Conservation (phyloP, 1,284 basidiomycete species). For the Papiliotrema laurentii region DNA sequence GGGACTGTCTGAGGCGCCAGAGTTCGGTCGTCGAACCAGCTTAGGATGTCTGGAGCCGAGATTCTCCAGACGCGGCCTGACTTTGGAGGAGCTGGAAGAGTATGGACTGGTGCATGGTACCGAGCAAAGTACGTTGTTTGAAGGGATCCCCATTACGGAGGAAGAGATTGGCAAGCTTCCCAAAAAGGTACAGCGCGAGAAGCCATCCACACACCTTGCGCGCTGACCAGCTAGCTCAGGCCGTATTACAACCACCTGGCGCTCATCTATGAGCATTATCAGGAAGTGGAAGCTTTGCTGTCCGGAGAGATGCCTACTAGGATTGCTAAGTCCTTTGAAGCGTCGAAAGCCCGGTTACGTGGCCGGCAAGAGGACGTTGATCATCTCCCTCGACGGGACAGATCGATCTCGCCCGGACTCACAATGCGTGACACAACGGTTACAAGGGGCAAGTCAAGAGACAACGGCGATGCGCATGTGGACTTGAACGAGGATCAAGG, state of each 20-base stretch:
- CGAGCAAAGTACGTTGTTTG: constrained; percentile 32
- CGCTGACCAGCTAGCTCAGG: constrained; percentile 16
- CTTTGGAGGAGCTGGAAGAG: constrained; percentile 22
- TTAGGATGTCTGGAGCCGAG: not conserved
- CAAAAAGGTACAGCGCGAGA: constrained; percentile 32
- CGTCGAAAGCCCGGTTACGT: not conserved
- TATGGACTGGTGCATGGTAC: constrained; percentile 30
- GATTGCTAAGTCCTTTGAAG: constrained; percentile 38
- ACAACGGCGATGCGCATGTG: not conserved
- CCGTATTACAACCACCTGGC: constrained; percentile 42
- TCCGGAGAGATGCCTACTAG: constrained; percentile 39
- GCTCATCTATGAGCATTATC: constrained; percentile 33
- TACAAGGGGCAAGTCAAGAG: not conserved
- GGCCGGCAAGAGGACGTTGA: not conserved
- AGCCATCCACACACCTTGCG: not conserved
- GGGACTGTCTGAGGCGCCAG: not conserved
- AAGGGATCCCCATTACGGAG: constrained; percentile 28
- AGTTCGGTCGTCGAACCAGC: not conserved
- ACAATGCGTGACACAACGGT: not conserved
- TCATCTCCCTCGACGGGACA: not conserved
- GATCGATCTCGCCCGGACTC: not conserved
- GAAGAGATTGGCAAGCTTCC: constrained; percentile 34
- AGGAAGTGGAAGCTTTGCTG: constrained; percentile 45
- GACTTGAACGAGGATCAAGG: not conserved
- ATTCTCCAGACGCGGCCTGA: constrained; percentile 13